Base-by-base conservation (phyloP, 192 early-diverging fungal species). In the Backusella morwellensis region DNA sequence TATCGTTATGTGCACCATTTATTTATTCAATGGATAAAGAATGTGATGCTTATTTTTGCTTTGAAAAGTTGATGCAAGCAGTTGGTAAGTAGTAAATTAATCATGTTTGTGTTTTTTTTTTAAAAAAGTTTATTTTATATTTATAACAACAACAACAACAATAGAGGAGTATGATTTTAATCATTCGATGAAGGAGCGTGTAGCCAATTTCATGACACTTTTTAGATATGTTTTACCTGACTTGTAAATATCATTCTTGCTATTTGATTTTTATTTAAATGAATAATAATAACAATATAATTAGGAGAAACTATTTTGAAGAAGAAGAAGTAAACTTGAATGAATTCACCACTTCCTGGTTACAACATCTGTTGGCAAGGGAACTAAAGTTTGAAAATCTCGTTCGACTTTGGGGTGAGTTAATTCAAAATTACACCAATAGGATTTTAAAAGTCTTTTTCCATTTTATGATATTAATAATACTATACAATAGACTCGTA, bases 271-370 rank as follows among this genome's bases (percentile, higher is more conserved):
- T 70, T 32, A 29, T 68, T 32, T 32, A 32, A 3, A 32, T 32
- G 32, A 41, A 35, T 54, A n/a, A 35, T 11, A 67, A 44, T 29
- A 68, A 32, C 14, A 67, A 26, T 56, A 40, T 36, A 54, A 29
- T n/a, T 70, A 85, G 84, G 52, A 88, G 90, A 80, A 95, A 90
- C 78, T 95, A 94, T 82, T 98, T 98, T 88, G 94, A 96, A 78
- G 96, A 98, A 69, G 96, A 98, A 71, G 95, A 97, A 79, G 92
- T 97, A 36, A 91, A 96, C 70, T 87, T 94, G 41, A 92, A 93
- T 79, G 95, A 95, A 75, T 95, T 93, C 90, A 91, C 91, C 5
- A 90, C 92, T 19, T 93, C 94, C 15, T 95, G 95, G 90, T 87
- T 97, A 70, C 91, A 91, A 72, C 88, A 89, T 79, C 76, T 97